These are phyloP conservation scores for Ashbya aceris DNA, from an alignment of 1,139 yeast genomes.

Conservation along the genomic window DNA sequence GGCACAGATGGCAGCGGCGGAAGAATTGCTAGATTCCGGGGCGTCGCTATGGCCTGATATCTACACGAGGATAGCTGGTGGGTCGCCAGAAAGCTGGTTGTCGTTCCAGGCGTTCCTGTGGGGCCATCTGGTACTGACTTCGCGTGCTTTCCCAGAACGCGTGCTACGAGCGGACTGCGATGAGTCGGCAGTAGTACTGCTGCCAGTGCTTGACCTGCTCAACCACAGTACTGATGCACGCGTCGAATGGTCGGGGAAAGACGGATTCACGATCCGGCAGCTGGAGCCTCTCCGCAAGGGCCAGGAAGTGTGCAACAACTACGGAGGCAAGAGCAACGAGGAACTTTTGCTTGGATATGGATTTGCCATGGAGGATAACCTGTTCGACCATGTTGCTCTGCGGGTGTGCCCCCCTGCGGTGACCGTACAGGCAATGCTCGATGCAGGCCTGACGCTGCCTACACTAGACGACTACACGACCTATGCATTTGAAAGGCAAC, in stretches of 20 bases:
- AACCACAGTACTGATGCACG: slow-evolving; percentile 57
- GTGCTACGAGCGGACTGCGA: slow-evolving; percentile 29
- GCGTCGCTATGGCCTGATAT: slow-evolving; percentile 5
- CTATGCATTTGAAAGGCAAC: slow-evolving; percentile 29
- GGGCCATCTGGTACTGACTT: slow-evolving; percentile 62
- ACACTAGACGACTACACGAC: slow-evolving; percentile 34
- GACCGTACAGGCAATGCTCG: slow-evolving; percentile 24
- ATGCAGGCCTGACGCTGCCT: slow-evolving; percentile 40
- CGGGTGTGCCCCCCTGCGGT: slow-evolving; percentile 41
- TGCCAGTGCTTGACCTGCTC: slow-evolving; percentile 71
- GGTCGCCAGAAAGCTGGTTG: slow-evolving; percentile 38
- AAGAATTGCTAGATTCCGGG: not conserved
- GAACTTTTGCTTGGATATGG: slow-evolving; percentile 56
- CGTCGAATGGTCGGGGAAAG: slow-evolving; percentile 51
- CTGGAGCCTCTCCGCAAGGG: slow-evolving; percentile 28
- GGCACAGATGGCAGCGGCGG: not conserved
- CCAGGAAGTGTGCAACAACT: slow-evolving; percentile 60
- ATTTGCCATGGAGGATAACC: slow-evolving; percentile 53
- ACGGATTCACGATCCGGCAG: slow-evolving; percentile 20
- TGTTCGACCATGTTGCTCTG: slow-evolving; percentile 54
- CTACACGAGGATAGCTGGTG: slow-evolving; percentile 9
- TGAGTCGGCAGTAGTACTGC: slow-evolving; percentile 43
- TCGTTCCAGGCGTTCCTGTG: slow-evolving; percentile 60
- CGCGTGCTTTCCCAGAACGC: slow-evolving; percentile 72
- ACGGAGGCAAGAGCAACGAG: slow-evolving; percentile 81